phyloP scores from a whole-genome alignment of 2,329 filamentous ascomycete species.

The Botrytis squamosa region DNA sequence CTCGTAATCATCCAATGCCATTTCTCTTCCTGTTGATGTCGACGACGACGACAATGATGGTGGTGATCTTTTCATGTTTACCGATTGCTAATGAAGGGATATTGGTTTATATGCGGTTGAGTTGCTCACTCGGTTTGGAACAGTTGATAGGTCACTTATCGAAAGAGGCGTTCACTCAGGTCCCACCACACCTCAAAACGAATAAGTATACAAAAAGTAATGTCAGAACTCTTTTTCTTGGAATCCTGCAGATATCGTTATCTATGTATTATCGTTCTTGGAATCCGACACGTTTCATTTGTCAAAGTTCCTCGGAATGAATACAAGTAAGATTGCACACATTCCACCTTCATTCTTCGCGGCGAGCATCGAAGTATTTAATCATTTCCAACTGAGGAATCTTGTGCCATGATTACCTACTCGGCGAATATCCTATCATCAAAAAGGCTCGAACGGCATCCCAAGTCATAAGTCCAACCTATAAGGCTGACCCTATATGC shows the following conservation, averaged over 20 bases:
- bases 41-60: neutral
- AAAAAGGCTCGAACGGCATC: constrained; percentile 9
- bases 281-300: neutral
- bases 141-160: neutral
- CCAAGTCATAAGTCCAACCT: neutral
- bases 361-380: neutral
- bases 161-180: neutral
- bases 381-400: constrained; percentile 9
- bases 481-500: constrained; percentile 20
- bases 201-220: neutral
- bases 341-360: neutral
- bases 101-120: neutral
- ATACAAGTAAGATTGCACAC: neutral
- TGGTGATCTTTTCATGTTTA: neutral
- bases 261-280: neutral
- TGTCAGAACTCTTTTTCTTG: neutral
- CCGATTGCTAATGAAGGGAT: neutral
- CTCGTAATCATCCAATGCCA: constrained; percentile 5
- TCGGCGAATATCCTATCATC: constrained; percentile 10
- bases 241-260: neutral
- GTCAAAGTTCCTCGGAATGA: neutral
- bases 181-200: neutral
- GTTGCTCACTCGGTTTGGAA: neutral
- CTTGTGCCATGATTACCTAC: constrained; percentile 15
- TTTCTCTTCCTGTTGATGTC: neutral